Evolutionary conservation across 805 yeast species (phyloP), one percentile per base, ranked within the genome.

Genomic region (Brettanomyces bruxellensis): DNA sequence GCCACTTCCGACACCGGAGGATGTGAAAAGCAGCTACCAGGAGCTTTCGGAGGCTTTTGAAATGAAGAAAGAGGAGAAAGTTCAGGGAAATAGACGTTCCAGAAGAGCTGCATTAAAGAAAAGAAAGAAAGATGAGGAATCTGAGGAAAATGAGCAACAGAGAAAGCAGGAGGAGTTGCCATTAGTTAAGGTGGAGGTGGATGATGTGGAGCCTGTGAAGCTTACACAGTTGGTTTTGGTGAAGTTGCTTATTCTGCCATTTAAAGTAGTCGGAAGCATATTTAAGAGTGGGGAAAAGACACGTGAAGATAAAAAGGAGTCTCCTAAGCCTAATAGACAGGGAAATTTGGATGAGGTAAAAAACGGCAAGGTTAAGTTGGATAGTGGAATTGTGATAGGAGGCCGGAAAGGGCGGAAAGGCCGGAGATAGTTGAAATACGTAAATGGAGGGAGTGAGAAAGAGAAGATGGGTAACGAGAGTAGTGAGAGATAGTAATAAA

Each of bases 151-250:
- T 24, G 14, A 41, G 28, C 11, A n/a, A 9, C 8, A n/a, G n/a
- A 24, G 11, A 5, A 38, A 13, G 9, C 23, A 40, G 11, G 9
- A 40, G 18, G 34, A 25, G 8, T 24, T 25, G 14, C 28, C 28
- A 36, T 36, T 25, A 23, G 30, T 30, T 14, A 40, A 25, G 36
- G 44, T 38, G 48, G 67, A 3, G 63, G 65, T 45, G 49, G 61
- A 35, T 18, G 43, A 45, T 3, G 34, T 46, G 22, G 44, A 42
- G 4, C 48, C 49, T 11, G 49, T 48, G 28, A 23, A 37, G 13
- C 4, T 42, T n/a, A 34, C 41, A 23, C 40, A 45, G 11, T 43
- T 48, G n/a, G 30, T 25, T n/a, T 7, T 46, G 3, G 43, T 46
- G 13, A 48, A 43, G 23, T 13, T 48, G 25, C 5, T 41, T 9